Evolutionary conservation across 2,329 filamentous ascomycete genomes (phyloP).

Genomic region (Thielaviopsis ethacetica): DNA sequence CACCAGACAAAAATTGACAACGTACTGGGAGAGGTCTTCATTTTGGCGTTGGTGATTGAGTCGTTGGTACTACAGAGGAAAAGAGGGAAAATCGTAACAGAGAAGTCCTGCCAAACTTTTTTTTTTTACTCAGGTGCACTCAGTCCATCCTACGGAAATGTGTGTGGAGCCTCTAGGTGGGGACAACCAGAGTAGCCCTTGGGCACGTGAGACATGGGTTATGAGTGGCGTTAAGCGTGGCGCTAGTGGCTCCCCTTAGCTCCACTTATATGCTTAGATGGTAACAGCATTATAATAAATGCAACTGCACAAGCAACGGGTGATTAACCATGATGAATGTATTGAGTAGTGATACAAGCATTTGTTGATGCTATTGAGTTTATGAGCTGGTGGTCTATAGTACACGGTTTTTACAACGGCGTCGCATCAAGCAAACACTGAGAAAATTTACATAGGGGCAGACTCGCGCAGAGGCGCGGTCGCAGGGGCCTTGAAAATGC

Average conservation of each 20-base stretch:
- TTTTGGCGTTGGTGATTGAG: slow-evolving; percentile 8
- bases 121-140: background rate
- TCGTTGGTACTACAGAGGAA: slow-evolving; percentile 9
- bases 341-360: background rate
- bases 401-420: too few relatives aligned
- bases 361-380: background rate
- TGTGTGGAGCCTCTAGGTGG: slow-evolving; percentile 5
- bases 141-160: background rate
- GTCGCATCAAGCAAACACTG: background rate
- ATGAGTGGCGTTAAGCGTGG: background rate
- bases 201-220: slow-evolving; percentile 1
- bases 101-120: slow-evolving; percentile 1
- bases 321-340: too few relatives aligned
- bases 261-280: background rate
- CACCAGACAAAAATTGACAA: background rate
- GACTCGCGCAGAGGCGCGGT: slow-evolving; percentile 9
- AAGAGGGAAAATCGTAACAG: slow-evolving; percentile 1
- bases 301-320: too few relatives aligned
- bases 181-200: background rate
- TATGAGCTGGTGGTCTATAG: too few relatives aligned
- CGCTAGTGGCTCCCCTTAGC: background rate
- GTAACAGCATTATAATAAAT: too few relatives aligned
- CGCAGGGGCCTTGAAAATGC: slow-evolving; percentile 24
- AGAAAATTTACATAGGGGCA: background rate
- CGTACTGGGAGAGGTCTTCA: slow-evolving; percentile 12